A percentile compares a stretch with the other conserved stretches of the same genome.
phyloP scores from a whole-genome alignment of 495 filamentous ascomycete genomes.

The Penicillium longicatenatum region DNA sequence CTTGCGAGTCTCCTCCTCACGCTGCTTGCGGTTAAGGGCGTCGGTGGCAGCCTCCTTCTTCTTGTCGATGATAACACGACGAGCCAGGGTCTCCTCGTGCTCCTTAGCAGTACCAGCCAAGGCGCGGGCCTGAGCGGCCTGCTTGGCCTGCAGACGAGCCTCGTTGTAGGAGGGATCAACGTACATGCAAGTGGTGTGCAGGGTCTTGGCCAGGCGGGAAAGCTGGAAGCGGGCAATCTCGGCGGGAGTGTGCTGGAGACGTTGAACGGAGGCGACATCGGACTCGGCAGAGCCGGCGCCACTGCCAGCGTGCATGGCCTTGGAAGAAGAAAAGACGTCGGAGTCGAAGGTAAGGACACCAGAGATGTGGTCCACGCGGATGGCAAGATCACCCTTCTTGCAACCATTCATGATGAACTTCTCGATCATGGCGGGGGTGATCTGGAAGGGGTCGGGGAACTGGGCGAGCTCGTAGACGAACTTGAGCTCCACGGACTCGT shows the following conservation, averaged over 20 bases:
- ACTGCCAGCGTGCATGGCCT: constrained; percentile 85
- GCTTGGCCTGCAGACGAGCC: constrained; percentile 74
- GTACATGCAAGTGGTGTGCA: constrained; percentile 92
- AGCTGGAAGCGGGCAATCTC: constrained; percentile 97
- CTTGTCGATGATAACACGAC: constrained; percentile 90
- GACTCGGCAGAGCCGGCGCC: constrained; percentile 85
- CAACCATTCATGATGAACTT: constrained; percentile 99
- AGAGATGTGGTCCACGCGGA: constrained; percentile 92
- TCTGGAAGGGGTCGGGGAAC: constrained; percentile 97
- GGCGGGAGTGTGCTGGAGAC: constrained; percentile 94
- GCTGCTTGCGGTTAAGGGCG: constrained; percentile 80
- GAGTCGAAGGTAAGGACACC: constrained; percentile 96
- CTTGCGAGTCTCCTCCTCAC: constrained; percentile 87
- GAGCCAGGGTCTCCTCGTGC: constrained; percentile 82
- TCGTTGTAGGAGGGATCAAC: constrained; percentile 88
- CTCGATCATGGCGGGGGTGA: constrained; percentile 87
- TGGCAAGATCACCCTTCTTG: constrained; percentile 98
- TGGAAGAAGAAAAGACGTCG: constrained; percentile 96
- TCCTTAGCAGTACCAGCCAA: constrained; percentile 87
- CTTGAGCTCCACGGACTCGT: constrained; percentile 93
- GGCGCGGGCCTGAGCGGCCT: constrained; percentile 76
- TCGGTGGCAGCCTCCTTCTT: constrained; percentile 92
- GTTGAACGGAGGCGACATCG: constrained; percentile 84
- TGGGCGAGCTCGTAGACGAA: constrained; percentile 93
- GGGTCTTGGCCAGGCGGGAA: constrained; percentile 83